phyloP scores from a whole-genome alignment of 2,329 filamentous ascomycete species.

The Talaromyces sp. region DNA sequence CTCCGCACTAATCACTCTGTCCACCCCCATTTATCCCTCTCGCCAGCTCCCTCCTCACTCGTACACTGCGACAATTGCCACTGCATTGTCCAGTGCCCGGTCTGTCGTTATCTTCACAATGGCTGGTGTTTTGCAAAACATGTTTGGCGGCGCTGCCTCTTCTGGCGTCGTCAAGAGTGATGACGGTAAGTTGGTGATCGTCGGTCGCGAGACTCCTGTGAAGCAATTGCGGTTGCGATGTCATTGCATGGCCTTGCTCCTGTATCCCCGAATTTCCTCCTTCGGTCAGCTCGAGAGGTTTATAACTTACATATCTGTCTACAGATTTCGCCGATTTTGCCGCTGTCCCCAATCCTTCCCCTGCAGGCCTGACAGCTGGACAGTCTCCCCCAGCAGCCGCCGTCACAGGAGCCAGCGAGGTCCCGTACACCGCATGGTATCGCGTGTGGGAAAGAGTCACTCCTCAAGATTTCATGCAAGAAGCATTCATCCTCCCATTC shows the following conservation, averaged over 20 bases:
- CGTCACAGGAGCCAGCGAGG: conserved; percentile 46
- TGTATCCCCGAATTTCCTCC: background rate
- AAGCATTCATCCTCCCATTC: conserved; percentile 73
- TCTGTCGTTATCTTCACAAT: conserved; percentile 23
- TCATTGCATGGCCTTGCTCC: background rate
- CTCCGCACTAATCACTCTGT: background rate
- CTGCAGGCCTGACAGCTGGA: conserved; percentile 44
- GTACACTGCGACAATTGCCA: background rate
- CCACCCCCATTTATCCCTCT: conserved; percentile 16
- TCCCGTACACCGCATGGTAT: conserved; percentile 92
- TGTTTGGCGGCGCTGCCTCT: conserved; percentile 32
- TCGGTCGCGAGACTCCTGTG: conserved; percentile 1
- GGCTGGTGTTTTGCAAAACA: conserved; percentile 38
- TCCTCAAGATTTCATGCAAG: conserved; percentile 76
- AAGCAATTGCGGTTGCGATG: background rate
- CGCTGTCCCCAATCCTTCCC: conserved; percentile 63
- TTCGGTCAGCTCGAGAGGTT: background rate
- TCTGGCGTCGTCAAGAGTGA: conserved; percentile 28
- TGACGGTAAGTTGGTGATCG: conserved; percentile 28
- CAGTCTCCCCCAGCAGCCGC: conserved; percentile 34
- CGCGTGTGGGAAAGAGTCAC: conserved; percentile 88
- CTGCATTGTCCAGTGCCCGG: background rate
- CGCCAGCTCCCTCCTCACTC: conserved; percentile 15
- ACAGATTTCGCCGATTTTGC: conserved; percentile 62
- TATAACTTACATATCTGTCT: background rate